Evolutionary conservation across 495 filamentous ascomycete species (phyloP).

Genomic region (Pseudomonodictys pantanalensis): DNA sequence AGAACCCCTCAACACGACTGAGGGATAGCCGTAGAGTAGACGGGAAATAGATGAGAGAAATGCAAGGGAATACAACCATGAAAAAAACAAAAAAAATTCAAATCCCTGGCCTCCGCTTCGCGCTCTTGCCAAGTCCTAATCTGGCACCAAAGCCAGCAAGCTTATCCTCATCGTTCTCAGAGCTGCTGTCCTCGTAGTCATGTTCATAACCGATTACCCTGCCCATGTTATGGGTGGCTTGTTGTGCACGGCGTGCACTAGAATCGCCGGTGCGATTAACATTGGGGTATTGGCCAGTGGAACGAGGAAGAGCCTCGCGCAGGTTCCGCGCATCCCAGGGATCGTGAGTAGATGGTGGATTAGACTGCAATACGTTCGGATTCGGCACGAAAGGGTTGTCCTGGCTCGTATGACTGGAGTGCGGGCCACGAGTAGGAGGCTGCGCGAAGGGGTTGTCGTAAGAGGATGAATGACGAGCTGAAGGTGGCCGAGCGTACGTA

Average conservation of each 20-base stretch:
- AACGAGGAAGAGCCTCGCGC: constrained; percentile 12
- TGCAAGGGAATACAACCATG: not conserved
- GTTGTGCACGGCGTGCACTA: constrained; percentile 3
- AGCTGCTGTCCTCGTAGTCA: not conserved
- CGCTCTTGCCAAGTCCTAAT: constrained; percentile 11
- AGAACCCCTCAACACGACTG: not conserved
- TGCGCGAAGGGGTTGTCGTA: constrained; percentile 19
- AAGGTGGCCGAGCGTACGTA: constrained; percentile 1
- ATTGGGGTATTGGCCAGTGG: not conserved
- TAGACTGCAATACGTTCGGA: not conserved
- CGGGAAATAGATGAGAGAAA: not conserved
- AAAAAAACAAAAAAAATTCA: not conserved
- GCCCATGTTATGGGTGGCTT: constrained; percentile 13
- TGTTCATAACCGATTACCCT: constrained; percentile 16
- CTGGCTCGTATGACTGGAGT: constrained; percentile 16
- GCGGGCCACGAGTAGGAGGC: not conserved
- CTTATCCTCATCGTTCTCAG: constrained; percentile 11
- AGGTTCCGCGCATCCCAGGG: constrained; percentile 16
- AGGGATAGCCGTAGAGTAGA: not conserved
- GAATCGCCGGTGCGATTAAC: constrained; percentile 1
- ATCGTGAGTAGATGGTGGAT: not conserved
- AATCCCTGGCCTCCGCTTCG: not conserved
- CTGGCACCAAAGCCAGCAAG: constrained; percentile 11
- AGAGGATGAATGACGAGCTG: constrained; percentile 9
- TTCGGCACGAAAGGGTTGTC: constrained; percentile 3